Conservation (phyloP, 441 rosid species). For the Capsella rubella region DNA sequence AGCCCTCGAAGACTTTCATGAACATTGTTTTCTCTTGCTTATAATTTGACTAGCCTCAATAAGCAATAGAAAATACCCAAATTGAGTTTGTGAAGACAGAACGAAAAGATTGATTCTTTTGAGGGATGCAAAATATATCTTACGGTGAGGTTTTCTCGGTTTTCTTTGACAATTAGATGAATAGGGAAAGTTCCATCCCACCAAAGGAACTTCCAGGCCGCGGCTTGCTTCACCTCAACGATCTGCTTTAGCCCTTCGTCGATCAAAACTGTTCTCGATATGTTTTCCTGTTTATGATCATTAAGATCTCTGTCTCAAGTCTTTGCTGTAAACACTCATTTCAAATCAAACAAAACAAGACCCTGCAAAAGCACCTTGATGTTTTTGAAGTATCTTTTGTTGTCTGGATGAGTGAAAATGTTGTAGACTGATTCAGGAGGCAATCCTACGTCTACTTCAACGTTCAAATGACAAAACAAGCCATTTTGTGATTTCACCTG, state of each 20-base stretch:
- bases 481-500: slow-evolving; percentile 88
- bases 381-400: slow-evolving; percentile 86
- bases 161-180: slow-evolving; percentile 81
- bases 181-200: slow-evolving; percentile 87
- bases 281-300: slow-evolving; percentile 61
- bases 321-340: not conserved
- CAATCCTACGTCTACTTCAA: slow-evolving; percentile 66
- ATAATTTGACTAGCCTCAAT: slow-evolving; percentile 68
- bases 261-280: slow-evolving; percentile 70
- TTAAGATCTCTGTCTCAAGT: slow-evolving; percentile 1
- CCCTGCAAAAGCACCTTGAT: slow-evolving; percentile 59
- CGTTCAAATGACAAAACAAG: slow-evolving; percentile 68
- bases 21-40: slow-evolving; percentile 77
- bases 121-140: slow-evolving; percentile 16
- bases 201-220: slow-evolving; percentile 93
- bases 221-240: slow-evolving; percentile 87
- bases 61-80: not conserved
- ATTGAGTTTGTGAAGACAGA: not conserved
- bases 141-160: slow-evolving; percentile 68
- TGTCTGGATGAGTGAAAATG: slow-evolving; percentile 84
- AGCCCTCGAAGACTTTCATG: slow-evolving; percentile 89
- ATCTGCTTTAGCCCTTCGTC: slow-evolving; percentile 77
- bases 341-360: not conserved
- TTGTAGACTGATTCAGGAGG: slow-evolving; percentile 88
- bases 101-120: not conserved